Evolutionary conservation across 2,329 filamentous ascomycete species (phyloP).

Genomic region (Aspergillus latus): DNA sequence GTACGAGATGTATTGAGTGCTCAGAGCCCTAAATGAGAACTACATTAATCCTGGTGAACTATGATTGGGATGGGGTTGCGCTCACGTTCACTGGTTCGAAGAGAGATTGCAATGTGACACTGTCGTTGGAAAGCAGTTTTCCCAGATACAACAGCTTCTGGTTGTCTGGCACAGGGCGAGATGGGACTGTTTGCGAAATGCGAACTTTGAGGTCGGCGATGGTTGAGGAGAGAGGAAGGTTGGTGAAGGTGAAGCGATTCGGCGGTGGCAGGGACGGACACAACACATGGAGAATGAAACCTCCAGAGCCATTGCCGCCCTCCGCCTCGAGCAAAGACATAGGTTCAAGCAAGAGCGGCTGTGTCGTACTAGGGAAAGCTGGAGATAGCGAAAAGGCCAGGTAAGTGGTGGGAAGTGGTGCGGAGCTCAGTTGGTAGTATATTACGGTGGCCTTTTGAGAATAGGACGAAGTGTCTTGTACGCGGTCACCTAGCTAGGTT

Average conservation of each 20-base stretch:
- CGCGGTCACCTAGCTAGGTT: neutral
- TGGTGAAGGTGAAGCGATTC: constrained; percentile 38
- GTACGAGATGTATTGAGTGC: constrained; percentile 43
- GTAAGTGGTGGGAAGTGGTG: constrained; percentile 4
- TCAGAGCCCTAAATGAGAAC: constrained; percentile 22
- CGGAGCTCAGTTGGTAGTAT: neutral
- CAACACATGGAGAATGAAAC: constrained; percentile 40
- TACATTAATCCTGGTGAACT: constrained; percentile 6
- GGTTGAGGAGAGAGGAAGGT: constrained; percentile 43
- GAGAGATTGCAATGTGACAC: constrained; percentile 49
- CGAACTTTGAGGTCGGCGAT: constrained; percentile 54
- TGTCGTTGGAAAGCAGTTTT: constrained; percentile 51
- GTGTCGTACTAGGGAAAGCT: neutral
- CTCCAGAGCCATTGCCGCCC: constrained; percentile 5
- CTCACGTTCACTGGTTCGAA: constrained; percentile 54
- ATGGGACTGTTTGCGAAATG: constrained; percentile 52
- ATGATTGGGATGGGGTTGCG: constrained; percentile 2
- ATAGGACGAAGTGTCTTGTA: neutral
- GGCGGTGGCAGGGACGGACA: constrained; percentile 43
- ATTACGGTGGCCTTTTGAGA: constrained; percentile 20
- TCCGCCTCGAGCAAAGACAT: constrained; percentile 1
- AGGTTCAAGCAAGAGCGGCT: neutral
- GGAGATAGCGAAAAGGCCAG: neutral
- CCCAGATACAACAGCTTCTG: constrained; percentile 62
- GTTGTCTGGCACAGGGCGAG: constrained; percentile 43